Evolutionary conservation across 441 rosid species (phyloP).

Genomic region (Viola pubescens): DNA sequence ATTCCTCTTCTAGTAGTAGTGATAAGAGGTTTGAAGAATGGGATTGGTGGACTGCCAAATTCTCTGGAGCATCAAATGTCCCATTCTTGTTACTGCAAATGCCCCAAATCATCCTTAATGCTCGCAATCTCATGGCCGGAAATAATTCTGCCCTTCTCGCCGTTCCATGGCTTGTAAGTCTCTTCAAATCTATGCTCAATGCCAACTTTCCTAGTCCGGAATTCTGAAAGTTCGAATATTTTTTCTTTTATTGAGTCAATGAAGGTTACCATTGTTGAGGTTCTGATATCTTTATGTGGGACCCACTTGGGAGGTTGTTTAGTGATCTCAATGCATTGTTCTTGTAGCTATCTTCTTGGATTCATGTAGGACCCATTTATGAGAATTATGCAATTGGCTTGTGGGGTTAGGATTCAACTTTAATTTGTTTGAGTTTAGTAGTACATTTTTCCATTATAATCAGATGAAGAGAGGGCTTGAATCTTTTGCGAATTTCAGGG

Average conservation of each 20-base stretch:
- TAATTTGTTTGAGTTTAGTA: too few species aligned
- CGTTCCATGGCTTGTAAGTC: conserved; percentile 81
- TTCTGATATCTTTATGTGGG: too few species aligned
- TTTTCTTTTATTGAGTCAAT: background rate
- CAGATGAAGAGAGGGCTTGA: too few species aligned
- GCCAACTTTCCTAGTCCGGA: background rate
- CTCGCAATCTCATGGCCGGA: conserved; percentile 67
- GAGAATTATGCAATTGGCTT: too few species aligned
- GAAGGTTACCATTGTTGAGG: too few species aligned
- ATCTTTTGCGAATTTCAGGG: conserved; percentile 36
- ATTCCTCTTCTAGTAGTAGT: conserved; percentile 34
- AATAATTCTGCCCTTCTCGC: conserved; percentile 79
- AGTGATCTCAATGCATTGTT: too few species aligned
- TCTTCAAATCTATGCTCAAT: background rate
- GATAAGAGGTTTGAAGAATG: conserved; percentile 42
- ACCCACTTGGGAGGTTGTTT: too few species aligned
- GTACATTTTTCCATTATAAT: too few species aligned
- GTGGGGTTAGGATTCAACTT: too few species aligned
- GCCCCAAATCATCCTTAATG: conserved; percentile 88
- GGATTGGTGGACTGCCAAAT: conserved; percentile 81
- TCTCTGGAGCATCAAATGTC: conserved; percentile 63
- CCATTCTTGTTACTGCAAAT: conserved; percentile 76
- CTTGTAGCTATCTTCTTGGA: too few species aligned
- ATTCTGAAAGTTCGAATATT: too few species aligned
- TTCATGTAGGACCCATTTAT: too few species aligned